Evolutionary conservation across 2,329 filamentous ascomycete genomes (phyloP), one percentile per base, ranked within the genome.

Genomic region (Alternaria angustiovoidea): DNA sequence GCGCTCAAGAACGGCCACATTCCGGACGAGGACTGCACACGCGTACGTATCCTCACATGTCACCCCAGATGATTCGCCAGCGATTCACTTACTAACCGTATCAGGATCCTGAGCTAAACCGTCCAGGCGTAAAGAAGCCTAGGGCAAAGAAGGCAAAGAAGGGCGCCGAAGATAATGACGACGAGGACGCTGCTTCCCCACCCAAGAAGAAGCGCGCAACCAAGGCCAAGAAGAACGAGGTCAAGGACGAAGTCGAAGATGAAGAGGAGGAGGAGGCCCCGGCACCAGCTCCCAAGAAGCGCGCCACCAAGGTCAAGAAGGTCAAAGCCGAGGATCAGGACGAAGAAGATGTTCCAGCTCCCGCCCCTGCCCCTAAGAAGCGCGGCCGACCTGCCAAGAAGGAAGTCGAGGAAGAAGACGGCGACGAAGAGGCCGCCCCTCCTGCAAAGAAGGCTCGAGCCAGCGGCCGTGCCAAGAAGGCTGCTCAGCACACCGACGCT

Each of bases 11-110:
- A 94, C 75, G 93, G 92, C 24, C 91, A 95, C 70, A 90, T 98
- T 69, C 90, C 91, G 67, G 85, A 92, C 42, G 89, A 92, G 52
- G 94, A 97, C 69, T 97, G 93, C 88, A 94, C 90, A 34, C 93
- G 93, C 12, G 93, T 96, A 85, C 81, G 91, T 83, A 24, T 28
- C 24, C 32, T 36, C 7, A 18, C 18, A 30, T 7, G 6, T 38
- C 16, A 4, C 24, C 4, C 39, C 18, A 11, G 4, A 14, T 2
- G 39, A 11, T 2, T 47, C 36, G 9, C 41, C 48, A 93, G 11
- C 8, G 20, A 12, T n/a, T 12, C 39, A 24, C 32, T 28, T 38
- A 46, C 65, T 70, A 30, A 71, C 59, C 22, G 28, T 22, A 6
- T 24, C 51, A 95, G 91, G 92, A 96, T 66, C 82, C 87, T 4